Conservation (phyloP, 495 filamentous ascomycete genomes). For the Penicillium goetzii region DNA sequence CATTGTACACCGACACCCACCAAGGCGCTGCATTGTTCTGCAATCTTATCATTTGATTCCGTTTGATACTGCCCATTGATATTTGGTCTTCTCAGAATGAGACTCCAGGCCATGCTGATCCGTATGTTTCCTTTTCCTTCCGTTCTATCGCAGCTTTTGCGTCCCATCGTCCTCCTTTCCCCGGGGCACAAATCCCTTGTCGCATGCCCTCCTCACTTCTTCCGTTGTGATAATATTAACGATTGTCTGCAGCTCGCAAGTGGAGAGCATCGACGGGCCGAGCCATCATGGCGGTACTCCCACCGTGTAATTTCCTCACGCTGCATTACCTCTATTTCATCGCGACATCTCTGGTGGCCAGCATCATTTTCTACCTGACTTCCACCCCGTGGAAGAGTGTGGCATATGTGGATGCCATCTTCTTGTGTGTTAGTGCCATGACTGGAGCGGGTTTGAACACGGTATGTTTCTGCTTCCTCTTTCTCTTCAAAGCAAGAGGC, state of each 20-base stretch:
- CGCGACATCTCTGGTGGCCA: conserved; percentile 61
- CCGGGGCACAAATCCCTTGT: not conserved
- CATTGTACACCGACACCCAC: conserved; percentile 4
- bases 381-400: conserved; percentile 65
- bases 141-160: not conserved
- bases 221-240: not conserved
- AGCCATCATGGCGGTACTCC: conserved; percentile 37
- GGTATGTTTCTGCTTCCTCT: conserved; percentile 40
- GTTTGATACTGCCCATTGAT: not conserved
- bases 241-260: conserved; percentile 21
- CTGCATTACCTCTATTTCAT: conserved; percentile 82
- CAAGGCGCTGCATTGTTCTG: not conserved
- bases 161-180: not conserved
- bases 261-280: conserved; percentile 29
- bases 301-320: conserved; percentile 74
- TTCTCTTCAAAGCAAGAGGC: conserved; percentile 2
- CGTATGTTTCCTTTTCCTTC: conserved; percentile 17
- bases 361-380: conserved; percentile 73
- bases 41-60: not conserved
- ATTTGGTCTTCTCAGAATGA: conserved; percentile 1
- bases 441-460: conserved; percentile 78
- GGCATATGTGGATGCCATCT: conserved; percentile 74
- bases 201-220: not conserved
- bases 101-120: conserved; percentile 11
- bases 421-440: conserved; percentile 78